Evolutionary conservation across 495 filamentous ascomycete genomes (phyloP), one percentile per base, ranked within the genome.

Genomic region (Daldinia grandis): DNA sequence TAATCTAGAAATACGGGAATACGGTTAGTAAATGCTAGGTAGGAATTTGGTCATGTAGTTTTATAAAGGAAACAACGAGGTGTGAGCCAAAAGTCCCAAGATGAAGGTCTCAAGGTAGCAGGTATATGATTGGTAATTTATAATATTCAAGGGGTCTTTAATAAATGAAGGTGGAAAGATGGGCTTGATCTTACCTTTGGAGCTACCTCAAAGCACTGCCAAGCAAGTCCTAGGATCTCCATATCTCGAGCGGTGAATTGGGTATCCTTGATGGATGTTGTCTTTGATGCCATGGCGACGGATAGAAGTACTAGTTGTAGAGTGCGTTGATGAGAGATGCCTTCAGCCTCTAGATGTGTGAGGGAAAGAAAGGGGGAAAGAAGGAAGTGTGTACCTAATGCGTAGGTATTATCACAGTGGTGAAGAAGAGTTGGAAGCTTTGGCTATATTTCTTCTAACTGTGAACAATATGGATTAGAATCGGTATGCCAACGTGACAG

Each of bases 121-220:
- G 28, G 53, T 56, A 33, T 6, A 12, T n/a, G 4, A 35, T 31
- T 51, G 5, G 15, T 2, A 28, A 10, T n/a, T 10, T 28, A 10
- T 2, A 14, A 24, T 51, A 37, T 35, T 27, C 1, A 15, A 21
- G 10, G 21, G 25, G 0, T 17, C 17, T 6, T 38, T 37, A 1
- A 28, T 59, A 9, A 14, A 17, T 35, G 7, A 50, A 55, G 5
- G 15, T 65, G 3, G 25, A 21, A 47, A 21, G 42, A 17, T 47
- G 8, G 19, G 21, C 19, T 12, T 21, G 10, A 15, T 66, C 58
- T 55, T 60, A 74, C 71, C 58, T 58, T 74, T 5, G 71, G 71
- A 1, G 4, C 3, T 0, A 12, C 49, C 0, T 66, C 62, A 14
- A 70, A 67, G 38, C 71, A 60, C 27, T 60, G 42, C 62, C 62